Evolutionary conservation across 306 rosid genomes (phyloP), one percentile per base, ranked within the genome.

Genomic region (Biancaea sappan): DNA sequence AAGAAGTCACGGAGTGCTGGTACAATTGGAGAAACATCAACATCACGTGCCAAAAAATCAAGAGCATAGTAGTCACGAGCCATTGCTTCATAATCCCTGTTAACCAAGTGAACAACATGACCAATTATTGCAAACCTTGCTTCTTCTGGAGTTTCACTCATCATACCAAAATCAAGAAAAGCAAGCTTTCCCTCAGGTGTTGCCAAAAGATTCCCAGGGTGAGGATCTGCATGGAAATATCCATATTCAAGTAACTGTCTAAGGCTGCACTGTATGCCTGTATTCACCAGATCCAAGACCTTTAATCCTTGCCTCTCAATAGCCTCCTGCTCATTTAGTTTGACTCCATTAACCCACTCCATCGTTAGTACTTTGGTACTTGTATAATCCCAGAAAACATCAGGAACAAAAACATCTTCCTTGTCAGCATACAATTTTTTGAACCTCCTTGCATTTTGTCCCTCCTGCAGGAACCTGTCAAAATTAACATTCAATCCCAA

Each of bases 211-310:
- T 92, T 92, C 73, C 98, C 98, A 53, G 98, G 98, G 81, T 92
- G 98, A 67, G 98, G 98, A 88, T 92, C 98, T 26, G 98, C 98
- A 47, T 92, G 98, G 78, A 92, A 92, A 84, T 90, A 92, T 66
- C 98, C 98, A 26, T 92, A 92, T 85, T 92, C 98, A 31, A 92
- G 96, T 65, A 92, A 87, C 81, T 92, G 98, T 66, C 98, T 79
- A 25, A 92, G 96, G 84, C 96, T 92, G 92, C 98, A 92, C 59
- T 92, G 98, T 46, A 92, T 90, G 60, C 98, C 96, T 7, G 96
- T 81, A 73, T 86, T 92, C 65, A 92, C 96, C 44, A 92, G 79
- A 84, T 92, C 96, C 77, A 92, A 81, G 64, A 92, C 96, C 47
- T 87, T 90, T 73, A 92, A 73, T 21, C 98, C 98, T 84, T 92